phyloP scores from a whole-genome alignment of 2,329 filamentous ascomycete genomes.

The Phialophora expanda region DNA sequence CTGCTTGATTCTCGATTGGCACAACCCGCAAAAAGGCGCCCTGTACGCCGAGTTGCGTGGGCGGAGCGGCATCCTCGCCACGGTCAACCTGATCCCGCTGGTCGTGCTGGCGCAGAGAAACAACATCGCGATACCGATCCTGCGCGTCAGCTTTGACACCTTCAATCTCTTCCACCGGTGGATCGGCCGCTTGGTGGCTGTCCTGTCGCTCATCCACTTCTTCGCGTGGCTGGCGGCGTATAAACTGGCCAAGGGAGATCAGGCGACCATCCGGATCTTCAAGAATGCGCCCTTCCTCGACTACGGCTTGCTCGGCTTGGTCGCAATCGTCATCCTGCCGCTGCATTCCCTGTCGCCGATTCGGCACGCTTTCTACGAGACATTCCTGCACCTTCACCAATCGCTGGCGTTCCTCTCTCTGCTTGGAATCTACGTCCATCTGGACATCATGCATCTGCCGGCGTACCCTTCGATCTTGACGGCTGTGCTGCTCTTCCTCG shows the following conservation, averaged over 20 bases:
- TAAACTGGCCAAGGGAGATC: constrained; percentile 67
- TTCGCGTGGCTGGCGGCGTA: constrained; percentile 79
- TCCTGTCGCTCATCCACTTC: constrained; percentile 74
- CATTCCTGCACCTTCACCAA: constrained; percentile 56
- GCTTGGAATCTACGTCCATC: constrained; percentile 53
- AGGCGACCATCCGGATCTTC: constrained; percentile 45
- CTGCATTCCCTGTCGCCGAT: constrained; percentile 53
- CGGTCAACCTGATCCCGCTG: constrained; percentile 90
- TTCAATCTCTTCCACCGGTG: constrained; percentile 91
- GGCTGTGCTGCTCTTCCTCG: constrained; percentile 48
- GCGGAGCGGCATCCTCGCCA: constrained; percentile 79
- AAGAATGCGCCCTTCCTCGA: constrained; percentile 49
- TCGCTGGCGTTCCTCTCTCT: constrained; percentile 51
- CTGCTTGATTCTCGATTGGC: constrained; percentile 59
- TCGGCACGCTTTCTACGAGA: constrained; percentile 55
- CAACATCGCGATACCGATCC: constrained; percentile 81
- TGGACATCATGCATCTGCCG: constrained; percentile 49
- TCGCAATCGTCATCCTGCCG: constrained; percentile 48
- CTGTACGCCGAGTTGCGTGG: constrained; percentile 83
- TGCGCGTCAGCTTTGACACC: constrained; percentile 92
- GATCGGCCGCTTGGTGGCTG: constrained; percentile 76
- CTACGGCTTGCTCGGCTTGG: constrained; percentile 53
- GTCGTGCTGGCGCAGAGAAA: constrained; percentile 89
- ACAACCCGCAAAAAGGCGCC: constrained; percentile 53
- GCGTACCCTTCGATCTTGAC: constrained; percentile 49